These are phyloP conservation scores for Thielaviopsis populi DNA, from an alignment of 2,329 filamentous ascomycete genomes.

Conservation along the genomic window DNA sequence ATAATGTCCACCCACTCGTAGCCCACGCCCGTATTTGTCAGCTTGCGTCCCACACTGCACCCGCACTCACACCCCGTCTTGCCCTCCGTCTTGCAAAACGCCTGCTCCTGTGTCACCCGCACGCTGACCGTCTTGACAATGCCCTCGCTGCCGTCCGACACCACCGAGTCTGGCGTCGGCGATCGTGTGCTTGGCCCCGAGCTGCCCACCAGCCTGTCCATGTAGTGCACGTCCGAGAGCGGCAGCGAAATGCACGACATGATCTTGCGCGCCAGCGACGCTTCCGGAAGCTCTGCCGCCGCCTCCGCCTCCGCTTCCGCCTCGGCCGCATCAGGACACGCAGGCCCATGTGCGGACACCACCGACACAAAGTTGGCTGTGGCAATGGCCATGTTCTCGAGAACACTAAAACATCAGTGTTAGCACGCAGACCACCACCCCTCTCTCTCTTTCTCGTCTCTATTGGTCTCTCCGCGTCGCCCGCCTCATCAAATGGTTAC, in stretches of 20 bases:
- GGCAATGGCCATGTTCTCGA: slow-evolving; percentile 27
- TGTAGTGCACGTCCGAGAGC: slow-evolving; percentile 19
- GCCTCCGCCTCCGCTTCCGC: too few species aligned
- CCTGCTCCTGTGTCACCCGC: slow-evolving; percentile 13
- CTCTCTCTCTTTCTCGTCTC: neutral
- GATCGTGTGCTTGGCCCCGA: neutral
- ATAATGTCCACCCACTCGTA: slow-evolving; percentile 8
- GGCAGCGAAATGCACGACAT: slow-evolving; percentile 25
- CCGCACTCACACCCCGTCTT: slow-evolving; percentile 12
- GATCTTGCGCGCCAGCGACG: slow-evolving; percentile 25
- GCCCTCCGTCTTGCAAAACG: slow-evolving; percentile 11
- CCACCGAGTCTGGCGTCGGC: neutral
- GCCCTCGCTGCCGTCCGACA: slow-evolving; percentile 4
- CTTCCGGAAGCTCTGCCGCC: slow-evolving; percentile 21
- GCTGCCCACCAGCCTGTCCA: neutral
- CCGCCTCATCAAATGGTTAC: too few species aligned
- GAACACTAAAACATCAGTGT: slow-evolving; percentile 19
- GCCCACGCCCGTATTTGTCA: slow-evolving; percentile 2
- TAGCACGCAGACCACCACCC: neutral
- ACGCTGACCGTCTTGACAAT: slow-evolving; percentile 17
- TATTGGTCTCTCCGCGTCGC: too few species aligned
- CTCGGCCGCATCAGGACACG: neutral
- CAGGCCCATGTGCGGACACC: too few species aligned
- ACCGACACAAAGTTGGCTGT: slow-evolving; percentile 24
- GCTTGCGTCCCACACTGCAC: slow-evolving; percentile 10